phyloP scores from a whole-genome alignment of 768 basidiomycete genomes.

The Leccinum arenicola region DNA sequence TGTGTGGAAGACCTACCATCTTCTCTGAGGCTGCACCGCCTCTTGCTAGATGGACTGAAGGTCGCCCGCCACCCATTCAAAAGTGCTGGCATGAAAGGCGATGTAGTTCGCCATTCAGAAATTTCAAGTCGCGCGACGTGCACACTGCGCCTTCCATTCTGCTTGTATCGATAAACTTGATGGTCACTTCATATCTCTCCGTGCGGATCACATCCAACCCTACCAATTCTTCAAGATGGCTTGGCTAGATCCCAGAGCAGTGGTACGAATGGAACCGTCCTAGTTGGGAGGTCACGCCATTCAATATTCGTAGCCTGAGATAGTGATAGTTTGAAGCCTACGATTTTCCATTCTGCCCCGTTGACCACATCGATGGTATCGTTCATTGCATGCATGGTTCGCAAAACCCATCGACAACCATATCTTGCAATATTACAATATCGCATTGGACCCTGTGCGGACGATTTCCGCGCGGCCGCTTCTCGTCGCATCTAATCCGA shows the following conservation, averaged over 20 bases:
- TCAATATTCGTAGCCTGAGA: conserved; percentile 12
- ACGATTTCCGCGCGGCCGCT: conserved; percentile 18
- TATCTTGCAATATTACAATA: conserved; percentile 18
- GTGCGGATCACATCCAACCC: conserved; percentile 21
- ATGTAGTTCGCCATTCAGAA: conserved; percentile 3
- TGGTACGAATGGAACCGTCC: neutral
- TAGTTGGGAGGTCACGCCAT: conserved; percentile 11
- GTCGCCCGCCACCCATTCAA: neutral
- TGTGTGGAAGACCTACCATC: neutral
- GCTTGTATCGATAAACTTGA: neutral
- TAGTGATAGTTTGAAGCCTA: conserved; percentile 7
- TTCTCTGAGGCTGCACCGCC: neutral
- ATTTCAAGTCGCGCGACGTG: conserved; percentile 6
- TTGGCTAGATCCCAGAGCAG: neutral
- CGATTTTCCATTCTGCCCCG: conserved; percentile 6
- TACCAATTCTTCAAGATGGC: neutral
- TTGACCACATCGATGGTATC: neutral
- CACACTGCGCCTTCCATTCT: conserved; percentile 23
- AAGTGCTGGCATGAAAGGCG: conserved; percentile 10
- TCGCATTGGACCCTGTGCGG: conserved; percentile 21
- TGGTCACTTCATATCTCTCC: conserved; percentile 8
- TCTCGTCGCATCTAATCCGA: conserved; percentile 1
- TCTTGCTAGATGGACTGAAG: neutral
- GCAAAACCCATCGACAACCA: conserved; percentile 1
- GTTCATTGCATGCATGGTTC: neutral